Percentiles rank a stretch among this genome's conserved stretches.
Conservation (phyloP, 2,329 filamentous ascomycete species). For the Aspergillus fumigatus region DNA sequence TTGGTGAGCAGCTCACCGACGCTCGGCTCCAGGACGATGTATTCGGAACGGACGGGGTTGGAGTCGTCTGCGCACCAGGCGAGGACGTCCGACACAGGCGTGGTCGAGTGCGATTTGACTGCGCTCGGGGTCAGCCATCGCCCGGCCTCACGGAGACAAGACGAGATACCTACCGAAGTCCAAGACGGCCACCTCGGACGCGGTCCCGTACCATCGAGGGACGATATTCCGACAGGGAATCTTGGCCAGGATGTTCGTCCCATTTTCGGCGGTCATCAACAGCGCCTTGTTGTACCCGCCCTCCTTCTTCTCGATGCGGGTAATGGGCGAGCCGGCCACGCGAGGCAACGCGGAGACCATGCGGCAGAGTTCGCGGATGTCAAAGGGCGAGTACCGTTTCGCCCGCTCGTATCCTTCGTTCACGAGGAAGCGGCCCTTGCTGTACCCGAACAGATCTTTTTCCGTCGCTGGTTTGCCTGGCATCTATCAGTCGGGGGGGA, state of each 20-base stretch:
- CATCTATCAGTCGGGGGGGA: background rate
- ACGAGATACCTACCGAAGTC: constrained; percentile 16
- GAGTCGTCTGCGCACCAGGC: constrained; percentile 21
- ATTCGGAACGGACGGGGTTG: constrained; percentile 30
- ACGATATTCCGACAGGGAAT: constrained; percentile 20
- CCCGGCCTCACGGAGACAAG: background rate
- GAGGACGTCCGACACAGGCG: constrained; percentile 25
- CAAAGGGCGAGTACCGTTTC: constrained; percentile 25
- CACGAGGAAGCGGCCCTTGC: constrained; percentile 25
- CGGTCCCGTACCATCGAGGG: constrained; percentile 19
- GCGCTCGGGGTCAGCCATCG: background rate
- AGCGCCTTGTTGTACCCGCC: constrained; percentile 24
- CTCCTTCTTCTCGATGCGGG: constrained; percentile 26
- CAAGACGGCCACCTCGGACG: constrained; percentile 20
- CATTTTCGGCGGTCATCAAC: constrained; percentile 20
- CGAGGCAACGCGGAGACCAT: constrained; percentile 17
- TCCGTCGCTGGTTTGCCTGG: background rate
- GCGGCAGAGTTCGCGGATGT: constrained; percentile 25
- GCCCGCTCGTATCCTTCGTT: constrained; percentile 21
- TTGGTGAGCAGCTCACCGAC: constrained; percentile 22
- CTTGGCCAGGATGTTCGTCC: constrained; percentile 19
- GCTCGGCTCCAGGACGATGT: constrained; percentile 33
- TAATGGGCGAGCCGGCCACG: constrained; percentile 17
- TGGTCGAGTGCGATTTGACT: constrained; percentile 15
- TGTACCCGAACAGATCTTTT: constrained; percentile 21